Conservation (phyloP, 192 early-diverging fungal species). For the Entomortierella chlamydospora region DNA sequence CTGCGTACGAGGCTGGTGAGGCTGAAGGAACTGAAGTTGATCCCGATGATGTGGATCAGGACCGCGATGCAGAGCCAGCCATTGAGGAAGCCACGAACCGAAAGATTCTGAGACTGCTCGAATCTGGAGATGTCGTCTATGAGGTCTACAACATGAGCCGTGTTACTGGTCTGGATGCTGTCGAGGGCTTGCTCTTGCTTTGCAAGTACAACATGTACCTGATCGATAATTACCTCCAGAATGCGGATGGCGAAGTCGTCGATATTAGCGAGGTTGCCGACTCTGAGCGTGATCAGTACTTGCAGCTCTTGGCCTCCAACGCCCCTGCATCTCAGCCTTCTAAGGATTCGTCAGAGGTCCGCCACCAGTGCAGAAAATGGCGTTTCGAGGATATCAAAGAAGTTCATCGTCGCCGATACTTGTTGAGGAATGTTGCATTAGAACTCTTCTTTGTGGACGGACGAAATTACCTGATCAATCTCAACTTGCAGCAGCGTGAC, state of each 20-base stretch:
- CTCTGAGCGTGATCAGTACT: constrained; percentile 69
- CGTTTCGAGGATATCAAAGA: constrained; percentile 72
- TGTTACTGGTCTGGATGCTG: constrained; percentile 74
- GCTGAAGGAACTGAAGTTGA: neutral
- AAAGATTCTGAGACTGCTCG: constrained; percentile 76
- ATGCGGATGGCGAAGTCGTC: constrained; percentile 73
- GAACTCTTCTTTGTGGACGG: constrained; percentile 87
- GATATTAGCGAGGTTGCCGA: constrained; percentile 77
- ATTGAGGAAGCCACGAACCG: constrained; percentile 78
- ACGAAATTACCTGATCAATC: constrained; percentile 79
- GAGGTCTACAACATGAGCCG: constrained; percentile 78
- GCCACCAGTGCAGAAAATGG: constrained; percentile 64
- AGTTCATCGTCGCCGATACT: constrained; percentile 60
- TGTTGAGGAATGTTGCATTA: constrained; percentile 73
- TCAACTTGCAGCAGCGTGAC: constrained; percentile 73
- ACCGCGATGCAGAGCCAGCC: constrained; percentile 54
- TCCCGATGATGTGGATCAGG: constrained; percentile 29
- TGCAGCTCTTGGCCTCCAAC: constrained; percentile 65
- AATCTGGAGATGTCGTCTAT: constrained; percentile 74
- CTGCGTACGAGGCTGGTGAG: neutral
- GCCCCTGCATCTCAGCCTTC: constrained; percentile 54
- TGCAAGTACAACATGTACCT: constrained; percentile 80
- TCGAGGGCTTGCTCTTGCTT: constrained; percentile 74
- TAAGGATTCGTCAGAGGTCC: constrained; percentile 52
- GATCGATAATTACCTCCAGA: constrained; percentile 77